Percentiles rank a stretch among this genome's conserved stretches.
These are phyloP conservation scores for Ballota nigra DNA, from an alignment of 257 asterid species.

Conservation along the genomic window DNA sequence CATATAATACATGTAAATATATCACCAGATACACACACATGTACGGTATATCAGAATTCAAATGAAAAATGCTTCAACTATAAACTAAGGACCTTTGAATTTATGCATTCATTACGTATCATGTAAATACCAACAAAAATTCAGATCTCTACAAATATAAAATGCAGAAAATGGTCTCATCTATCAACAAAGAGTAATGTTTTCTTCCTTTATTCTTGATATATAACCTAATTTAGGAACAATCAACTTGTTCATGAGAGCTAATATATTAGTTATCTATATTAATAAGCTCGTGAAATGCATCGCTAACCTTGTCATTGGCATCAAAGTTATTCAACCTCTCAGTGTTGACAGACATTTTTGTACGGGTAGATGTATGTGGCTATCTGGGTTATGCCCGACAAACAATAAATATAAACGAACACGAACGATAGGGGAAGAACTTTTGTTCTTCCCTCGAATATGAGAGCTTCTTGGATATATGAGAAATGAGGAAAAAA, in stretches of 20 bases:
- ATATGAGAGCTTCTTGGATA: too few relatives aligned
- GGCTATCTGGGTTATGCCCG: too few relatives aligned
- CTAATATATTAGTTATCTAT: neutral
- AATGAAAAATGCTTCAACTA: neutral
- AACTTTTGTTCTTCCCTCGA: too few relatives aligned
- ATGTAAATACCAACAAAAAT: conserved; percentile 2
- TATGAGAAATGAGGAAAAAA: too few relatives aligned
- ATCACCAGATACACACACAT: too few relatives aligned
- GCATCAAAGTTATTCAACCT: conserved; percentile 78
- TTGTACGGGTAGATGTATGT: too few relatives aligned
- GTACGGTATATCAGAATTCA: too few relatives aligned
- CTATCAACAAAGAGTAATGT: neutral
- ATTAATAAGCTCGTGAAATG: conserved; percentile 8
- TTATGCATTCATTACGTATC: neutral
- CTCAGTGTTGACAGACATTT: too few relatives aligned
- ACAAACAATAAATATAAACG: too few relatives aligned
- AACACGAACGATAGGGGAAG: too few relatives aligned
- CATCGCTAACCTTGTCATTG: conserved; percentile 75
- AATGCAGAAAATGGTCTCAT: neutral
- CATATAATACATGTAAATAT: too few relatives aligned
- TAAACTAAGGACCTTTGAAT: neutral
- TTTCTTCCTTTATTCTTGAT: neutral
- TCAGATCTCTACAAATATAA: neutral
- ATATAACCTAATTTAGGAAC: neutral
- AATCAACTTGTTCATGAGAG: neutral